Evolutionary conservation across 306 rosid species (phyloP).

Genomic region (Canavalia ensiformis): DNA sequence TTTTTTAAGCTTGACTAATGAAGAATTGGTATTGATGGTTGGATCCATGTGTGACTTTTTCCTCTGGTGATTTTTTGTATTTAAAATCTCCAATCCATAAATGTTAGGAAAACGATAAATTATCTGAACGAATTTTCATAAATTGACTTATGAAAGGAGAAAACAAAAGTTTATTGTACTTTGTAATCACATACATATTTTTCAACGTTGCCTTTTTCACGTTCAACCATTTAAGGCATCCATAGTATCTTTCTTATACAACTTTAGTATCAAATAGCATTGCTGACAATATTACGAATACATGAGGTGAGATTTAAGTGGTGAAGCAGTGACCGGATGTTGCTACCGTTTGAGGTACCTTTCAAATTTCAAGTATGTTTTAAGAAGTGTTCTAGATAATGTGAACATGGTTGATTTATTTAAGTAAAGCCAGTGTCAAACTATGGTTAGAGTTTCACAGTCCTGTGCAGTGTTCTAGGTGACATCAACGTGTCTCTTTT

Average conservation of each 20-base stretch:
- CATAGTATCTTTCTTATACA: neutral
- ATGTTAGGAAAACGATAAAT: slow-evolving; percentile 13
- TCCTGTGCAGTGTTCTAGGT: neutral
- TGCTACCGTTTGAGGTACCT: slow-evolving; percentile 13
- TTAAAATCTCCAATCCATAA: neutral
- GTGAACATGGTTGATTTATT: neutral
- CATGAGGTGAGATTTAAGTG: neutral
- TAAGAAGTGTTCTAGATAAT: neutral
- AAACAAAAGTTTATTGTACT: neutral
- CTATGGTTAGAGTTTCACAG: slow-evolving; percentile 22
- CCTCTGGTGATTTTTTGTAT: neutral
- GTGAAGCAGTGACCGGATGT: neutral
- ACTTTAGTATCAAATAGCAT: neutral
- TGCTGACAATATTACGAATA: slow-evolving; percentile 7
- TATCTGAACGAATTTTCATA: neutral
- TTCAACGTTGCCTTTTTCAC: neutral
- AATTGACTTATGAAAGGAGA: neutral
- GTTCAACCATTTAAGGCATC: slow-evolving; percentile 1
- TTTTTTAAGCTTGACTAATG: neutral
- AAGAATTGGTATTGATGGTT: neutral
- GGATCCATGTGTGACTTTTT: slow-evolving; percentile 26
- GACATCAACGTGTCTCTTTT: neutral
- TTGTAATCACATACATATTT: neutral
- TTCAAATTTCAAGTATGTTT: slow-evolving; percentile 9
- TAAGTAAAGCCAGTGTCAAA: neutral